Conservation (phyloP, 371 early-diverging fungal genomes). For the Batkoa obscura region DNA sequence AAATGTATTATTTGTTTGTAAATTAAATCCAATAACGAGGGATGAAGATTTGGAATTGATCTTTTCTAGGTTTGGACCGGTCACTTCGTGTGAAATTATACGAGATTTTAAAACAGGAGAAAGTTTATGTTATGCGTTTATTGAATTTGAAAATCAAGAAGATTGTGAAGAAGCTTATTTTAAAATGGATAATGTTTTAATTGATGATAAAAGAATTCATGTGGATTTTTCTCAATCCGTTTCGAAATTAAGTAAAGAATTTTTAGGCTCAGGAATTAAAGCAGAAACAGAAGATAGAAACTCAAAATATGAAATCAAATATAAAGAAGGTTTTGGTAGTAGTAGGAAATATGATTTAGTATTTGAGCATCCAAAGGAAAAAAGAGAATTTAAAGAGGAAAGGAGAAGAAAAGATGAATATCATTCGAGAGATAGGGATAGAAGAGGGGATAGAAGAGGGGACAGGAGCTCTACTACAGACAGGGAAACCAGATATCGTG, state of each 20-base stretch:
- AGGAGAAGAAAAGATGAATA: too few relatives aligned
- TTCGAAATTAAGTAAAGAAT: conserved; percentile 27
- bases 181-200: conserved; percentile 79
- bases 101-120: conserved; percentile 69
- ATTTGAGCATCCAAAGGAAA: too few relatives aligned
- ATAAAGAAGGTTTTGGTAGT: too few relatives aligned
- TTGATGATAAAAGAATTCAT: conserved; percentile 91
- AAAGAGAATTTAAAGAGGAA: too few relatives aligned
- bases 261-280: too few relatives aligned
- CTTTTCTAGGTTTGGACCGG: conserved; percentile 82
- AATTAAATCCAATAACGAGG: conserved; percentile 79
- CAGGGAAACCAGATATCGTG: too few relatives aligned
- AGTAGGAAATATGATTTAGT: too few relatives aligned
- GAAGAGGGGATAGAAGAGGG: too few relatives aligned
- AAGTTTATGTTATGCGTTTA: conserved; percentile 84
- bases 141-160: conserved; percentile 79
- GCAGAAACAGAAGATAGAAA: too few relatives aligned
- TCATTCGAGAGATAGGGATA: too few relatives aligned
- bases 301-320: too few relatives aligned
- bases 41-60: conserved; percentile 86
- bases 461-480: too few relatives aligned
- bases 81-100: conserved; percentile 78
- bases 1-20: conserved; percentile 90
- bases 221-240: conserved; percentile 97
- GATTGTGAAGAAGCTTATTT: conserved; percentile 83